Conservation (phyloP, 1,284 basidiomycete species). For the Ceratobasidium sp. region DNA sequence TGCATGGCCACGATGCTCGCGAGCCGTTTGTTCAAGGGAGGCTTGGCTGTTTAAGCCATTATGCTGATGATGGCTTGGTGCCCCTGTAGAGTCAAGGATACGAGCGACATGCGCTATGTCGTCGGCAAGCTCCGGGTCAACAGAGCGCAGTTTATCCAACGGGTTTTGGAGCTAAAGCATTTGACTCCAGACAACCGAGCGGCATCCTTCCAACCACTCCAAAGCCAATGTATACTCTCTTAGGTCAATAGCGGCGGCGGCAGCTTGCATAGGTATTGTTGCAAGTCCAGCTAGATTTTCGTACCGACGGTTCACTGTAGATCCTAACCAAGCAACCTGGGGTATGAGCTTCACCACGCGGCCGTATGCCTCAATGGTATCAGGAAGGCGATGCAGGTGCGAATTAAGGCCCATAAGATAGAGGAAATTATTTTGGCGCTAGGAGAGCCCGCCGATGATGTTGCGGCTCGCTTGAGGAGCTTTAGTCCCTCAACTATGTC, state of each 20-base stretch:
- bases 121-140: not conserved
- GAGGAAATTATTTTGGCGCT: not conserved
- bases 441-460: not conserved
- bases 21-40: not conserved
- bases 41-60: not conserved
- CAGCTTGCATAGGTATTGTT: slow-evolving; percentile 1
- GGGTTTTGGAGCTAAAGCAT: slow-evolving; percentile 55
- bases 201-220: slow-evolving; percentile 55
- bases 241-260: slow-evolving; percentile 1
- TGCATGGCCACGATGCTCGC: not conserved
- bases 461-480: too few species aligned
- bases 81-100: slow-evolving; percentile 32
- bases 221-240: slow-evolving; percentile 46
- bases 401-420: not conserved
- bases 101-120: slow-evolving; percentile 16
- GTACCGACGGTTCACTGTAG: slow-evolving; percentile 17
- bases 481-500: not conserved
- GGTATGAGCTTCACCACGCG: slow-evolving; percentile 9
- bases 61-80: not conserved
- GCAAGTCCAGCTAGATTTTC: not conserved
- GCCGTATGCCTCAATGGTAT: slow-evolving; percentile 6
- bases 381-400: not conserved
- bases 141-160: slow-evolving; percentile 52
- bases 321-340: slow-evolving; percentile 25
- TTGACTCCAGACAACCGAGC: slow-evolving; percentile 57